These are phyloP conservation scores for Colletotrichum trifolii DNA, from an alignment of 2,329 filamentous ascomycete genomes.

Conservation along the genomic window DNA sequence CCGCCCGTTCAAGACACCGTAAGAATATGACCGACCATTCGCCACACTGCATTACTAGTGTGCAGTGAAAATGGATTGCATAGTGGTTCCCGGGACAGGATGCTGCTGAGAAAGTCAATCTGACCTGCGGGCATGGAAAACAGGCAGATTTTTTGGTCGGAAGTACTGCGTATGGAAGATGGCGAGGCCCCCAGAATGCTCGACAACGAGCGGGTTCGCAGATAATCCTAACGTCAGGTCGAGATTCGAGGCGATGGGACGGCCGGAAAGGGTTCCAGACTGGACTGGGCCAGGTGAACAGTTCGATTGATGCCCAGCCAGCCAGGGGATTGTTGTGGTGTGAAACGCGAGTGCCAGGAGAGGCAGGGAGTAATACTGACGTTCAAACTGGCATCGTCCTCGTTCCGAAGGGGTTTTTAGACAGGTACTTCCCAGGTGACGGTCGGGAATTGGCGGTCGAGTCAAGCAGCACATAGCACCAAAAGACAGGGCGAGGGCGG, in stretches of 20 bases:
- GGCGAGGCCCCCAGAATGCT: no score
- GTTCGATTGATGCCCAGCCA: neutral
- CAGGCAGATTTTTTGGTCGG: neutral
- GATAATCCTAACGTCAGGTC: no score
- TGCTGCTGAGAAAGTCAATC: slow-evolving; percentile 24
- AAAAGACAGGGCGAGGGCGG: slow-evolving; percentile 4
- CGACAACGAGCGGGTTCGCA: no score
- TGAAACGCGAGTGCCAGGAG: neutral
- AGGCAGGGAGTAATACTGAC: slow-evolving; percentile 8
- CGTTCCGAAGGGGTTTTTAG: slow-evolving; percentile 8
- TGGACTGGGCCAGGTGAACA: slow-evolving; percentile 10
- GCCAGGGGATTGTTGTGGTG: neutral
- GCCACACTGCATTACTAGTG: slow-evolving; percentile 14
- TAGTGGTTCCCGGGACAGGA: slow-evolving; percentile 5
- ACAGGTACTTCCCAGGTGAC: slow-evolving; percentile 11
- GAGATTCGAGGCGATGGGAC: slow-evolving; percentile 1
- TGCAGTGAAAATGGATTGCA: slow-evolving; percentile 1
- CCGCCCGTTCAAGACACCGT: neutral
- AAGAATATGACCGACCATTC: neutral
- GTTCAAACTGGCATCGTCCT: slow-evolving; percentile 25
- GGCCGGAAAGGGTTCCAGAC: slow-evolving; percentile 25
- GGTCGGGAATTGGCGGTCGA: slow-evolving; percentile 15
- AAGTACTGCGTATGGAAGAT: slow-evolving; percentile 5
- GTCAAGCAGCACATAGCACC: slow-evolving; percentile 13
- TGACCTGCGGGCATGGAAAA: slow-evolving; percentile 8